Evolutionary conservation across 2,329 filamentous ascomycete species (phyloP).

Genomic region (Aspergillus arachidicola): DNA sequence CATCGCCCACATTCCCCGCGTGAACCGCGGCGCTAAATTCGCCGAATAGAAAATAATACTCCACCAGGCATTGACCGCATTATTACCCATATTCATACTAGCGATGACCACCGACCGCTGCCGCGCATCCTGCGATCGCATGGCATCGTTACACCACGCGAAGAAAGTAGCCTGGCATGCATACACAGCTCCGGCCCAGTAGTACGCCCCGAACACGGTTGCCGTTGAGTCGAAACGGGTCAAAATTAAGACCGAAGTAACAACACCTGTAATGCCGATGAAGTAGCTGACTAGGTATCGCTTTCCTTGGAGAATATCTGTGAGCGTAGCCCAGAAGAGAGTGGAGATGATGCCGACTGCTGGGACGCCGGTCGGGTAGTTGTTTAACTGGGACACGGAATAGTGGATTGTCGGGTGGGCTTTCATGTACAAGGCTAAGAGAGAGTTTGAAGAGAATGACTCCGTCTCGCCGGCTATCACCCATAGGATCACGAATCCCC

Average conservation of each 20-base stretch:
- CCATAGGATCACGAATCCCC: constrained; percentile 41
- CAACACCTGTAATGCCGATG: constrained; percentile 66
- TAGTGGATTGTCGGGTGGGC: constrained; percentile 49
- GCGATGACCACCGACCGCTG: constrained; percentile 69
- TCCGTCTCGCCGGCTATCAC: constrained; percentile 72
- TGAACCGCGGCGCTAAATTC: constrained; percentile 67
- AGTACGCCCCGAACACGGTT: constrained; percentile 66
- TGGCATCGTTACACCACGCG: constrained; percentile 73
- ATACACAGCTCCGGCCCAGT: constrained; percentile 70
- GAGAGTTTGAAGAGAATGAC: constrained; percentile 67
- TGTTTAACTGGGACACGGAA: constrained; percentile 54
- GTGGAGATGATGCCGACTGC: constrained; percentile 59
- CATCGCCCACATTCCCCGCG: constrained; percentile 47
- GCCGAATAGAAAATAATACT: constrained; percentile 71
- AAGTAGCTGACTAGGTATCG: constrained; percentile 69
- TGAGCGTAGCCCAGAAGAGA: constrained; percentile 69
- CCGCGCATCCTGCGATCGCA: constrained; percentile 64
- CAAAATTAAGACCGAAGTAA: constrained; percentile 64
- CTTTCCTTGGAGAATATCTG: constrained; percentile 61
- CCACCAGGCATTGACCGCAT: constrained; percentile 74
- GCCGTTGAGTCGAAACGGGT: constrained; percentile 55
- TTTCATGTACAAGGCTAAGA: constrained; percentile 57
- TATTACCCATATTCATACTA: constrained; percentile 71
- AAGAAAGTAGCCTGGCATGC: constrained; percentile 76
- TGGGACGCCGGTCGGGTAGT: constrained; percentile 57